Percentiles rank a stretch among this genome's conserved stretches.
Conservation (phyloP, 768 basidiomycete species). For the Russula lepida region DNA sequence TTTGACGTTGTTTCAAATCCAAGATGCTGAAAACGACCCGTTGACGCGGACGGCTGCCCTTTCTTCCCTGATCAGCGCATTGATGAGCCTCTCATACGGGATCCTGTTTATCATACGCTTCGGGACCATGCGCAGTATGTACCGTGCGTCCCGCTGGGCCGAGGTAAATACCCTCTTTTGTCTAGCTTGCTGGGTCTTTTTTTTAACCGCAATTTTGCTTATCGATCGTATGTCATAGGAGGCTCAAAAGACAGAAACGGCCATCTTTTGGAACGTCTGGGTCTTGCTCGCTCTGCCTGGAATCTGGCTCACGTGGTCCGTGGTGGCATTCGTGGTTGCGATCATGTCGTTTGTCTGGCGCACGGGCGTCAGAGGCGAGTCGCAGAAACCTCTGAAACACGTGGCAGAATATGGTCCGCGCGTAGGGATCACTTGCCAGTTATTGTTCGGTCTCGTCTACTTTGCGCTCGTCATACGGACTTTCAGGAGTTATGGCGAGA, state of each 20-base stretch:
- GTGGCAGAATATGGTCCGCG: slow-evolving; percentile 42
- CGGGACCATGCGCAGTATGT: slow-evolving; percentile 63
- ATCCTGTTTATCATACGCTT: slow-evolving; percentile 69
- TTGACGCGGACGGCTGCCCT: slow-evolving; percentile 54
- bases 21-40: slow-evolving; percentile 46
- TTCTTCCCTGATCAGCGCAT: slow-evolving; percentile 53
- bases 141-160: slow-evolving; percentile 64
- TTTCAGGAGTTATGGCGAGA: slow-evolving; percentile 47
- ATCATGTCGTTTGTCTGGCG: slow-evolving; percentile 65
- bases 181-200: neutral
- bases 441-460: slow-evolving; percentile 53
- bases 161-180: slow-evolving; percentile 35
- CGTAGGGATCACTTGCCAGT: slow-evolving; percentile 44
- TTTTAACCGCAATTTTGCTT: neutral
- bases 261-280: slow-evolving; percentile 60
- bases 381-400: slow-evolving; percentile 29
- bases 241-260: slow-evolving; percentile 41
- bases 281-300: slow-evolving; percentile 58
- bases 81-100: slow-evolving; percentile 66
- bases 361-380: slow-evolving; percentile 42
- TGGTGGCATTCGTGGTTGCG: slow-evolving; percentile 53
- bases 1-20: slow-evolving; percentile 56
- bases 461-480: slow-evolving; percentile 54
- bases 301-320: slow-evolving; percentile 68
- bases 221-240: slow-evolving; percentile 34